Evolutionary conservation across 176 grass and related monocot species (phyloP), one percentile per base, ranked within the genome.

Genomic region (Poa annua): DNA sequence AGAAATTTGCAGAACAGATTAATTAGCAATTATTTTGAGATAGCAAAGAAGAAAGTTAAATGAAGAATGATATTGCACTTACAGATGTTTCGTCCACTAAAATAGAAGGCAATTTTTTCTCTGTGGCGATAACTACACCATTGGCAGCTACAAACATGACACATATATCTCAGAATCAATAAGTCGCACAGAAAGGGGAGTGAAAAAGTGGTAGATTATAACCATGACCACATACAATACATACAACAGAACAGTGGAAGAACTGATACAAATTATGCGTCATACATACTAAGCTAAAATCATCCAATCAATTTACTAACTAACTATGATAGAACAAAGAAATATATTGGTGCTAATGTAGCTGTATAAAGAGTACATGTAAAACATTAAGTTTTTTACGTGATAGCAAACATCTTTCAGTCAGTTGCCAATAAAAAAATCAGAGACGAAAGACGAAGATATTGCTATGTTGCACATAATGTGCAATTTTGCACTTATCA

Each of bases 41-140:
- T 41, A 38, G 20, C 2, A 64, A 56, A 32, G 47, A 84, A 36
- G 52, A 44, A 33, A 25, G 24, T 21, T 68, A 41, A 44, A 55
- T 45, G n/a, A 42, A 56, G 5, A 1, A 15, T 80, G 11, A 22
- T 74, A 16, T 22, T 66, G 66, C 4, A 81, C 89, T 83, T 89
- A 94, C 92, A 85, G 92, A 94, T 63, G 92, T 87, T 80, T 94
- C 92, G 55, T 94, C 92, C 79, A 92, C 92, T 64, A 94, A 86
- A 83, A 94, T 92, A 67, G 92, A 94, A 83, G 92, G 92, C 16
- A 94, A 42, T 72, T 94, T 94, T 82, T 94, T 94, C 79, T 94
- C 92, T 1, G 89, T 94, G 26, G 92, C 92, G 2, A 94, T 94
- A 80, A 94, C 87, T 50, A 94, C 92, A 83, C 92, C 92, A 80